Base-by-base conservation (phyloP, 225 moss, liverwort and hornwort species). In the Pseudoscleropodium purum region DNA sequence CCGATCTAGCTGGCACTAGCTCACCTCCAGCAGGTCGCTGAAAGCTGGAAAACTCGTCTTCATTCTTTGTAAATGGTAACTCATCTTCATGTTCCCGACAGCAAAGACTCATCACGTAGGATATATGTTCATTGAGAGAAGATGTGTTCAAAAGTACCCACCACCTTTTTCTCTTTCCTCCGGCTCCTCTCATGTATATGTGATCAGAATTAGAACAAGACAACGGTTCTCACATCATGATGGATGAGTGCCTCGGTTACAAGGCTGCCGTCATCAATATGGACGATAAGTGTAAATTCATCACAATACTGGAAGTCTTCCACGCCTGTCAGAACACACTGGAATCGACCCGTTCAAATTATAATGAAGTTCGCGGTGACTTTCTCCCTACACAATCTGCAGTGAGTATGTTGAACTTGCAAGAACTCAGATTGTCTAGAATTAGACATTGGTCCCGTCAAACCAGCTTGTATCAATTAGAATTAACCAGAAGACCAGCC, bases 291-390 rank as follows among this genome's bases (percentile, higher is more conserved):
- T 37, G 91, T 94, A 87, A 94, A 97, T 89, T 96, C 94, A 81
- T 96, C 94, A 75, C 68, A 89, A 65, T 88, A 95, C 67, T 94
- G 89, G 91, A 98, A 98, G 30, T 90, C 94, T 85, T 92, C 92
- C 70, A 96, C 95, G 86, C 96, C 97, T 95, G 95, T 91, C 75
- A 97, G 84, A 90, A 95, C 90, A 93, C 95, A 98, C 95, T 98
- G 90, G 87, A 93, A 83, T 57, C 83, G n/a, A 75, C 65, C 67
- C 43, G 57, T 84, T 41, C 69, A 75, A 60, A 84, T 51, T 45
- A 51, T 49, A 76, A 36, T 65, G 59, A 37, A 85, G 67, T 72
- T 79, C n/a, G 89, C 39, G 39, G 68, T 41, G 41, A 60, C 18
- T 85, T 68, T 17, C 27, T 70, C n/a, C 20, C 39, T n/a, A 64